phyloP scores from a whole-genome alignment of 192 early-diverging fungal species.

The Mortierella claussenii region DNA sequence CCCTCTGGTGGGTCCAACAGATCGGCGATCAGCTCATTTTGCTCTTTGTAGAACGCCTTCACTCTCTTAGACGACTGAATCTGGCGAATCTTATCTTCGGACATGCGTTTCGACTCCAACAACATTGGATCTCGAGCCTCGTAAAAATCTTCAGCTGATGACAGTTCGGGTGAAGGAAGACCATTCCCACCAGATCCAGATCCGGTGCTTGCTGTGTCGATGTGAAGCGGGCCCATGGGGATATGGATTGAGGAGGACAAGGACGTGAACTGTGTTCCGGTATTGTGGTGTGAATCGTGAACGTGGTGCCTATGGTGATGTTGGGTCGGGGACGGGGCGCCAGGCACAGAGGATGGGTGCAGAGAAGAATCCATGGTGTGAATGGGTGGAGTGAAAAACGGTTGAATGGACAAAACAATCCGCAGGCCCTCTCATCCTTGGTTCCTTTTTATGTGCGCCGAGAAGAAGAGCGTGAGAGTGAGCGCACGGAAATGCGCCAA shows the following conservation, averaged over 20 bases:
- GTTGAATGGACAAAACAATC: no score
- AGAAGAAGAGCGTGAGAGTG: no score
- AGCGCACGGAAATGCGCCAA: no score
- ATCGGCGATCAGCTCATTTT: conserved; percentile 85
- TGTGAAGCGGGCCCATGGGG: conserved; percentile 9
- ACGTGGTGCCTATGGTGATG: conserved; percentile 11
- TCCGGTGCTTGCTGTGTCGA: not conserved
- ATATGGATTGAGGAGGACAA: conserved; percentile 11
- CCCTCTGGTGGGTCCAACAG: conserved; percentile 68
- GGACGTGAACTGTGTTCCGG: not conserved
- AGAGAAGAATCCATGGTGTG: no score
- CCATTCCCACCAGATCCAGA: not conserved
- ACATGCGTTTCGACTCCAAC: conserved; percentile 53
- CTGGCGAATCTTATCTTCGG: conserved; percentile 60
- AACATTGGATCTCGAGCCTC: conserved; percentile 55
- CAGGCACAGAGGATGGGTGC: no score
- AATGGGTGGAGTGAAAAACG: no score
- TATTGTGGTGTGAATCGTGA: not conserved
- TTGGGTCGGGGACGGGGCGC: no score
- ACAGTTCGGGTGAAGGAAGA: conserved; percentile 32
- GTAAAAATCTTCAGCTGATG: conserved; percentile 31
- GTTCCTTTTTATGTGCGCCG: no score
- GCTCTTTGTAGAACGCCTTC: conserved; percentile 77
- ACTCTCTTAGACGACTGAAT: conserved; percentile 59
- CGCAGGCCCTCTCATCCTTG: no score